Evolutionary conservation across 192 early-diverging fungal species (phyloP).

Genomic region (Pilobolus umbonatus): DNA sequence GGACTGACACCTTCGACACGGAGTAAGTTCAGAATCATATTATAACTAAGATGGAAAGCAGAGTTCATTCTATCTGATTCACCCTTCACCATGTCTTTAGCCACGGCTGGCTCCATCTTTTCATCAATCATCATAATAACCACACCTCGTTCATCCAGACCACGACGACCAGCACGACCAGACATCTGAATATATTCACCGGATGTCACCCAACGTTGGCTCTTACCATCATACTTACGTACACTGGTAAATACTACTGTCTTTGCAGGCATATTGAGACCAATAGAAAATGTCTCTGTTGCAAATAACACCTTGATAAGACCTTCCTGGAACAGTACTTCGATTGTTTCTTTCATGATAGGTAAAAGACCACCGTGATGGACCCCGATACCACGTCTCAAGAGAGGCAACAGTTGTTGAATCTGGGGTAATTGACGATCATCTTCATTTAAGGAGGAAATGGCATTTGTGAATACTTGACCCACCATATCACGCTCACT

Average conservation of each 20-base stretch:
- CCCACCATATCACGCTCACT: slow-evolving; percentile 79
- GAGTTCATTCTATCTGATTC: slow-evolving; percentile 82
- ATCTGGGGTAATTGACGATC: slow-evolving; percentile 91
- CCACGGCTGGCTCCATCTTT: slow-evolving; percentile 88
- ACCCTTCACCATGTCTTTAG: slow-evolving; percentile 92
- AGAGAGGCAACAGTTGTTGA: slow-evolving; percentile 83
- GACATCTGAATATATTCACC: slow-evolving; percentile 99
- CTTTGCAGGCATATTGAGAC: slow-evolving; percentile 99
- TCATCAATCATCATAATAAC: slow-evolving; percentile 97
- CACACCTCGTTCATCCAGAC: slow-evolving; percentile 93
- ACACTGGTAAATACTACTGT: slow-evolving; percentile 96
- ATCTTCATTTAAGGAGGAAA: slow-evolving; percentile 78
- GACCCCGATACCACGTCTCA: slow-evolving; percentile 91
- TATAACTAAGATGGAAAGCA: slow-evolving; percentile 94
- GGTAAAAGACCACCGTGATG: slow-evolving; percentile 96
- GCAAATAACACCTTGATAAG: slow-evolving; percentile 93
- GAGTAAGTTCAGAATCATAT: slow-evolving; percentile 94
- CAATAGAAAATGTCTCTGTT: slow-evolving; percentile 99
- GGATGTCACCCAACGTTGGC: slow-evolving; percentile 74
- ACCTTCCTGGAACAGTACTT: slow-evolving; percentile 88
- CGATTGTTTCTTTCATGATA: slow-evolving; percentile 97
- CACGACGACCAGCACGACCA: slow-evolving; percentile 95
- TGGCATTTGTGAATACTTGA: slow-evolving; percentile 83
- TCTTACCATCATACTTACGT: slow-evolving; percentile 90
- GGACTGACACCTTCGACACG: slow-evolving; percentile 91